These are phyloP conservation scores for Colletotrichum paranaense DNA, from an alignment of 2,329 filamentous ascomycete species.

Conservation along the genomic window DNA sequence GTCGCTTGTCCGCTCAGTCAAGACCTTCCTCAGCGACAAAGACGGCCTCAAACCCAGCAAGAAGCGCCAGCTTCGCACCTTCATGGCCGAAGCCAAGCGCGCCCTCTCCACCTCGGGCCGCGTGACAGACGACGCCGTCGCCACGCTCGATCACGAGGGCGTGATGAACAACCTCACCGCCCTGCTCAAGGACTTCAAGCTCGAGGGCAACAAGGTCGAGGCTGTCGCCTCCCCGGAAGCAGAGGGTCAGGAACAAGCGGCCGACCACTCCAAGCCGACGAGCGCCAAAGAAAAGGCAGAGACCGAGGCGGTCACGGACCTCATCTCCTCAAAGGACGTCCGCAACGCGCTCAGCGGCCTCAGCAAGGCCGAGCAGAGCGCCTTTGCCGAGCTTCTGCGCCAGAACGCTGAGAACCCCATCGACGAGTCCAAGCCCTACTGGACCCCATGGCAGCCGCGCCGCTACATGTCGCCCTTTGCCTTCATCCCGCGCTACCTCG, in stretches of 20 bases:
- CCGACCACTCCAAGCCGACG: not conserved
- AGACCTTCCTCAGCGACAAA: slow-evolving; percentile 67
- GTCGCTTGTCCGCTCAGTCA: slow-evolving; percentile 66
- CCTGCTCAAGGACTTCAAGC: slow-evolving; percentile 59
- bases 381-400: slow-evolving; percentile 67
- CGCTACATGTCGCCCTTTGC: slow-evolving; percentile 92
- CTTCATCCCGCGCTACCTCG: slow-evolving; percentile 93
- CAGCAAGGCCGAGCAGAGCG: slow-evolving; percentile 61
- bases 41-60: slow-evolving; percentile 72
- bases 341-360: slow-evolving; percentile 43
- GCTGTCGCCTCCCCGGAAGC: slow-evolving; percentile 33
- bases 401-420: slow-evolving; percentile 79
- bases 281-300: slow-evolving; percentile 10
- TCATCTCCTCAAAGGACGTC: slow-evolving; percentile 17
- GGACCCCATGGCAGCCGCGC: slow-evolving; percentile 89
- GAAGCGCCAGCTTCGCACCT: slow-evolving; percentile 81
- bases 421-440: slow-evolving; percentile 84
- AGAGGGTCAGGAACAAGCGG: slow-evolving; percentile 41
- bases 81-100: slow-evolving; percentile 73
- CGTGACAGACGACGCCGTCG: slow-evolving; percentile 44
- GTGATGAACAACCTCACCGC: slow-evolving; percentile 66
- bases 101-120: slow-evolving; percentile 67
- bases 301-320: slow-evolving; percentile 10
- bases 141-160: slow-evolving; percentile 48
- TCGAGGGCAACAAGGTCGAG: slow-evolving; percentile 47